Conservation (phyloP, 2,329 filamentous ascomycete species). For the Xylaria sp. region DNA sequence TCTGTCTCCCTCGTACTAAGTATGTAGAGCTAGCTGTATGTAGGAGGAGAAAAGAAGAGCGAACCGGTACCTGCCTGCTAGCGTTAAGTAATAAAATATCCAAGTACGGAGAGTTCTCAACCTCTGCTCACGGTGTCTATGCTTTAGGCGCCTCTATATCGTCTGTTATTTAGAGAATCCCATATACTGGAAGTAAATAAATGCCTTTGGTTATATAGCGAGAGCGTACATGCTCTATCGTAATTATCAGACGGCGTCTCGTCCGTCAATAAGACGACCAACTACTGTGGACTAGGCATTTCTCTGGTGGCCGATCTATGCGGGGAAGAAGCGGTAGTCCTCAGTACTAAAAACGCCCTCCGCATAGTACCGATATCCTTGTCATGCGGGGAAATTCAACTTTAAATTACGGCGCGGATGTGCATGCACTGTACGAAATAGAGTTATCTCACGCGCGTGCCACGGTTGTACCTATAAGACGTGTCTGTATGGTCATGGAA, state of each 20-base stretch:
- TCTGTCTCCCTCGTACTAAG: neutral
- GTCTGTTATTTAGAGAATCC: neutral
- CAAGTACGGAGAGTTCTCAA: neutral
- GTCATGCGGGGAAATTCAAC: conserved; percentile 23
- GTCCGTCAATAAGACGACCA: neutral
- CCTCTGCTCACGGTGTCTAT: neutral
- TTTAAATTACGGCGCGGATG: conserved; percentile 12
- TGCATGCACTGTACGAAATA: neutral
- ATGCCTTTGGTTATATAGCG: no score
- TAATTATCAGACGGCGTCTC: neutral
- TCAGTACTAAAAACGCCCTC: neutral
- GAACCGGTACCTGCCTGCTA: neutral
- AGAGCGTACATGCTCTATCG: no score
- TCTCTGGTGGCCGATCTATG: conserved; percentile 7
- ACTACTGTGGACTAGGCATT: neutral
- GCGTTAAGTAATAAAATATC: neutral
- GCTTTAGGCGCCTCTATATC: neutral
- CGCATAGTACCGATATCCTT: neutral
- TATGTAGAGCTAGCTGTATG: neutral
- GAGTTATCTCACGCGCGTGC: neutral
- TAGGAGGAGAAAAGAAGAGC: neutral
- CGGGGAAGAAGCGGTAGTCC: conserved; percentile 31
- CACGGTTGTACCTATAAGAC: conserved; percentile 4
- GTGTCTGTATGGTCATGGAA: conserved; percentile 5
- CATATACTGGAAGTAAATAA: neutral